These are phyloP conservation scores for Elasticomyces elasticus DNA, from an alignment of 495 filamentous ascomycete genomes.

Conservation along the genomic window DNA sequence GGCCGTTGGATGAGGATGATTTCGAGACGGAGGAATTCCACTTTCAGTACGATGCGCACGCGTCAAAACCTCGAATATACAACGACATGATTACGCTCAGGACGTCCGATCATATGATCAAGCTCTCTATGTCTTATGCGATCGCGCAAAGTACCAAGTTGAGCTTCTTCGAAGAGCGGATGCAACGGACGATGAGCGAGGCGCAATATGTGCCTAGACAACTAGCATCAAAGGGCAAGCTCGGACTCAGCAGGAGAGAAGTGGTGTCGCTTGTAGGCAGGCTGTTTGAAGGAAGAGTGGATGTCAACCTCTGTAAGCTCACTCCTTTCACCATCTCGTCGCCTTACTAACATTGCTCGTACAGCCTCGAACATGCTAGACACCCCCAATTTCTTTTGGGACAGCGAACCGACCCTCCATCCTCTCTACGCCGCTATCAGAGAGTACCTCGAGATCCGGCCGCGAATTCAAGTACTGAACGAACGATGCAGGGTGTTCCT, in stretches of 20 bases:
- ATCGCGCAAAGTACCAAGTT: constrained; percentile 97
- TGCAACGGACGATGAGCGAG: constrained; percentile 86
- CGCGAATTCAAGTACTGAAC: constrained; percentile 87
- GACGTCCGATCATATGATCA: constrained; percentile 96
- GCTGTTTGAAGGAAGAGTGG: constrained; percentile 86
- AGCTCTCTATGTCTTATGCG: constrained; percentile 90
- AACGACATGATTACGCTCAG: constrained; percentile 99
- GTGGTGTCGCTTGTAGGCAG: constrained; percentile 84
- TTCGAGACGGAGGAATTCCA: constrained; percentile 99
- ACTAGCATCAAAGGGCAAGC: constrained; percentile 75
- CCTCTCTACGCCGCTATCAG: constrained; percentile 90
- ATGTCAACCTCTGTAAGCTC: constrained; percentile 89
- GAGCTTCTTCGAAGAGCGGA: constrained; percentile 91
- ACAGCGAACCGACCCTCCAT: constrained; percentile 86
- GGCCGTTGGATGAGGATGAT: constrained; percentile 68
- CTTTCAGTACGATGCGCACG: constrained; percentile 85
- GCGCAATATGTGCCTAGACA: constrained; percentile 84
- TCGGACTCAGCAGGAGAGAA: constrained; percentile 87
- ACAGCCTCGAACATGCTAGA: constrained; percentile 92
- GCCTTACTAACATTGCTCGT: constrained; percentile 7
- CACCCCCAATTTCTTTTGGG: constrained; percentile 98
- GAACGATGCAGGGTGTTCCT: constrained; percentile 94
- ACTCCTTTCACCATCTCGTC: not conserved
- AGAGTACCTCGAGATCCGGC: constrained; percentile 96
- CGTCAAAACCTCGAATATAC: constrained; percentile 79